phyloP scores from a whole-genome alignment of 192 early-diverging fungal species.

The Mortierella antarctica region DNA sequence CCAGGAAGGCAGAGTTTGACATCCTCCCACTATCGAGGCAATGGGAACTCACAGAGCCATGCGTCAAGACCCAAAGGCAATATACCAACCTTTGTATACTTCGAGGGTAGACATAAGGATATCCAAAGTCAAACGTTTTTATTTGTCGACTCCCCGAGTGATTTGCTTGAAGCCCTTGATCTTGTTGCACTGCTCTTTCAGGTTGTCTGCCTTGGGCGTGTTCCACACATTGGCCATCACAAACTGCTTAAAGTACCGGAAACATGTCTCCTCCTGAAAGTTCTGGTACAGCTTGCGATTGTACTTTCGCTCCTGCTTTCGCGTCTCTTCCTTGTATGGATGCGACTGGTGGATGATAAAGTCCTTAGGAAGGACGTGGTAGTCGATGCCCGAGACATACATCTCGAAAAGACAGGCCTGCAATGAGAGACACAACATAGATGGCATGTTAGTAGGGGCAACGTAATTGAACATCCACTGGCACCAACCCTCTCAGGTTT shows the following conservation, averaged over 20 bases:
- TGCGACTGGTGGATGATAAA: slow-evolving; percentile 70
- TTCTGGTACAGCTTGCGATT: slow-evolving; percentile 64
- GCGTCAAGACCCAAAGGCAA: too few relatives aligned
- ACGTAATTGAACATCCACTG: neutral
- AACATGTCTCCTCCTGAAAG: slow-evolving; percentile 62
- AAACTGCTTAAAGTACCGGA: slow-evolving; percentile 59
- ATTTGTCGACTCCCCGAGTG: too few relatives aligned
- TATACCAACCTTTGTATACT: too few relatives aligned
- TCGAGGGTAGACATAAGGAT: too few relatives aligned
- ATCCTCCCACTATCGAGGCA: too few relatives aligned
- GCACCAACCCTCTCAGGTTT: neutral
- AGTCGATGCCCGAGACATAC: slow-evolving; percentile 66
- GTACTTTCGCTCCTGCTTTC: slow-evolving; percentile 59
- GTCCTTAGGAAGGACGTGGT: slow-evolving; percentile 65
- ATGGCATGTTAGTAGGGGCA: neutral
- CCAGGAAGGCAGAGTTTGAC: too few relatives aligned
- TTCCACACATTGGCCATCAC: slow-evolving; percentile 51
- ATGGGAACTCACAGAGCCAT: too few relatives aligned
- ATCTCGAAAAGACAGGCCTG: slow-evolving; percentile 66
- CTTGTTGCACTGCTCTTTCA: slow-evolving; percentile 58
- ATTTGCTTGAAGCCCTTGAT: slow-evolving; percentile 59
- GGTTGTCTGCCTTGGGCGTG: slow-evolving; percentile 51
- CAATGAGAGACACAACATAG: neutral
- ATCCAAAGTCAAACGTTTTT: too few relatives aligned
- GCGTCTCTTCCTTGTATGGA: slow-evolving; percentile 62